Conservation (phyloP, 345 rosid genomes). For the Crucihimalaya himalaica region DNA sequence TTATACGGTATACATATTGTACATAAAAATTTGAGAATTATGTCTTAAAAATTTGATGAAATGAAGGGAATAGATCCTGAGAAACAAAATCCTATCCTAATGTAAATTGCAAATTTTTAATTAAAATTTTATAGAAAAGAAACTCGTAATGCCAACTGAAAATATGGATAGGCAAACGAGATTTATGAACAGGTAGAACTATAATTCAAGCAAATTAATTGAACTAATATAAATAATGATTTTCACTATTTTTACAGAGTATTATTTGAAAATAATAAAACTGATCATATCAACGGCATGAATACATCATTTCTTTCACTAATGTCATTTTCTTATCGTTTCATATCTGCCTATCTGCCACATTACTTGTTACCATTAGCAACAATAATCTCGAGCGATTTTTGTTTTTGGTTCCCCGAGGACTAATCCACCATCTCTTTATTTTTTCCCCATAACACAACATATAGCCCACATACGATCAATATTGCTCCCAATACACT, state of each 20-base stretch:
- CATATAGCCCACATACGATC: slow-evolving; percentile 52
- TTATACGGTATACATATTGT: too few relatives aligned
- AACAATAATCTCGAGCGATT: slow-evolving; percentile 14
- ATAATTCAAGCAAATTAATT: background rate
- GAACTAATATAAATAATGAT: background rate
- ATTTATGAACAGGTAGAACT: background rate
- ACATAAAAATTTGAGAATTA: too few relatives aligned
- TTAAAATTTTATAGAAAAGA: background rate
- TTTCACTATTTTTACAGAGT: background rate
- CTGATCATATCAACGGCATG: background rate
- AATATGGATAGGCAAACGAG: background rate
- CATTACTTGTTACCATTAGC: slow-evolving; percentile 7
- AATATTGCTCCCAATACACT: slow-evolving; percentile 53
- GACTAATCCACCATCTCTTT: slow-evolving; percentile 41
- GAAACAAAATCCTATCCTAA: background rate
- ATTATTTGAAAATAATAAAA: background rate
- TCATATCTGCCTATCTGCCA: background rate
- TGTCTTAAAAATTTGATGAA: too few relatives aligned
- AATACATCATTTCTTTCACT: background rate
- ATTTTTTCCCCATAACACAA: slow-evolving; percentile 59
- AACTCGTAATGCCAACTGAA: background rate
- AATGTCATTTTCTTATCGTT: background rate
- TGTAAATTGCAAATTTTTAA: background rate
- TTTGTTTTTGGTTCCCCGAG: background rate
- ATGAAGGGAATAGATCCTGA: background rate